Evolutionary conservation across 73 alveolate species (phyloP), one percentile per base, ranked within the genome.

Genomic region (Symbiodinium pilosum): DNA sequence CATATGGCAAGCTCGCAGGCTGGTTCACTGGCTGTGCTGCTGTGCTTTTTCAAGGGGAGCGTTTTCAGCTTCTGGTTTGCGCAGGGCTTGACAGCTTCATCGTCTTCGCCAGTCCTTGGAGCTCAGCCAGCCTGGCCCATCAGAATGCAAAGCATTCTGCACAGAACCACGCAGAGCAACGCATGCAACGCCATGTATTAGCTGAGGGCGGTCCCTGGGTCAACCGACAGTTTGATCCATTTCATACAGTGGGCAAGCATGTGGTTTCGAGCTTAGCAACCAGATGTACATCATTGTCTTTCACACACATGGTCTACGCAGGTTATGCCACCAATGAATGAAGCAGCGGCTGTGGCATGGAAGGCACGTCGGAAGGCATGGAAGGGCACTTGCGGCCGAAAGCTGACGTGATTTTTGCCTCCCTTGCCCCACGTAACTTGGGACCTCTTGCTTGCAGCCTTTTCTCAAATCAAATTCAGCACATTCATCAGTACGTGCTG

Each of bases 261-360:
- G 97, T 91, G 95, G 95, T 30, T 5, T 38, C 81, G 18, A 64
- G 38, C 81, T 64, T 64, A 64, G 38, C 41, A 26, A 30, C 3
- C 81, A 64, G 41, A 54, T 54, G 73, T n/a, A n/a, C 59, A 14
- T 47, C 59, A 47, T 47, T 47, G 59, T 6, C 14, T 47, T 14
- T 47, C 59, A 9, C 59, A 47, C 59, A 47, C 14, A 47, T 28
- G 11, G 38, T 59, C 77, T 20, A 4, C 77, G 77, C 39, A 89
- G 95, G 95, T 84, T 47, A 52, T 40, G 95, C 95, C 95, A 43
- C 95, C 95, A 47, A 77, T 89, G 95, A 89, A 89, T 40, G 95
- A 89, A 75, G 97, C 97, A 14, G 97, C 97, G 43, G 97, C 97
- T 21, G 97, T 91, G 83, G 97, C 97, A 5, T 91, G 97, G 97